A percentile compares a stretch with the other conserved stretches of the same genome.
These are phyloP conservation scores for Beauveria bassiana DNA, from an alignment of 2,329 filamentous ascomycete species.

Conservation along the genomic window DNA sequence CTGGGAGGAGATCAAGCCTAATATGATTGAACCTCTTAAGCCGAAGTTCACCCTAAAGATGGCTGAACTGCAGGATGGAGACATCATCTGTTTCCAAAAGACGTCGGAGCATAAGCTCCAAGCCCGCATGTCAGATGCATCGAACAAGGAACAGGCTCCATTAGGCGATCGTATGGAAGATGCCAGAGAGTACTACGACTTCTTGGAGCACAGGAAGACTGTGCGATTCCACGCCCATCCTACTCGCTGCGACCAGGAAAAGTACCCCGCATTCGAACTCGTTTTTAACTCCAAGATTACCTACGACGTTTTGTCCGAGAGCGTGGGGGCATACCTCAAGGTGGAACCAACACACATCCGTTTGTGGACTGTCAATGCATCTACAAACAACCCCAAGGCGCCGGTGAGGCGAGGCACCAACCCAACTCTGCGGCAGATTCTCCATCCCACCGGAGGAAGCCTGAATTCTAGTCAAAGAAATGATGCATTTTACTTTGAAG, in stretches of 20 bases:
- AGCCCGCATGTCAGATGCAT: conserved; percentile 21
- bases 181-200: conserved; percentile 85
- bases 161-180: conserved; percentile 53
- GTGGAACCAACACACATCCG: conserved; percentile 81
- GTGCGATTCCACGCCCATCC: conserved; percentile 70
- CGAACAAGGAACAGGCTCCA: conserved; percentile 23
- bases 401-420: conserved; percentile 66
- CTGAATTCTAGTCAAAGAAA: conserved; percentile 61
- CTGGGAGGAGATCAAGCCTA: conserved; percentile 96
- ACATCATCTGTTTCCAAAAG: conserved; percentile 91
- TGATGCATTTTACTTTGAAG: conserved; percentile 84
- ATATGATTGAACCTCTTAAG: conserved; percentile 94
- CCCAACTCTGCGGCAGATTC: conserved; percentile 68
- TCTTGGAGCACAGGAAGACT: conserved; percentile 73
- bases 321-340: conserved; percentile 69
- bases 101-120: conserved; percentile 41
- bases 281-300: conserved; percentile 79
- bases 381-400: conserved; percentile 67
- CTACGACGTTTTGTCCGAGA: conserved; percentile 80
- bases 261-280: conserved; percentile 64
- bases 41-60: conserved; percentile 80
- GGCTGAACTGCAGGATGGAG: conserved; percentile 93
- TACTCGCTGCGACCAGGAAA: conserved; percentile 43
- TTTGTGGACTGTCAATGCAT: conserved; percentile 78
- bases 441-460: conserved; percentile 67